phyloP scores from a whole-genome alignment of 371 early-diverging fungal species.

The Mucor velutinosus region DNA sequence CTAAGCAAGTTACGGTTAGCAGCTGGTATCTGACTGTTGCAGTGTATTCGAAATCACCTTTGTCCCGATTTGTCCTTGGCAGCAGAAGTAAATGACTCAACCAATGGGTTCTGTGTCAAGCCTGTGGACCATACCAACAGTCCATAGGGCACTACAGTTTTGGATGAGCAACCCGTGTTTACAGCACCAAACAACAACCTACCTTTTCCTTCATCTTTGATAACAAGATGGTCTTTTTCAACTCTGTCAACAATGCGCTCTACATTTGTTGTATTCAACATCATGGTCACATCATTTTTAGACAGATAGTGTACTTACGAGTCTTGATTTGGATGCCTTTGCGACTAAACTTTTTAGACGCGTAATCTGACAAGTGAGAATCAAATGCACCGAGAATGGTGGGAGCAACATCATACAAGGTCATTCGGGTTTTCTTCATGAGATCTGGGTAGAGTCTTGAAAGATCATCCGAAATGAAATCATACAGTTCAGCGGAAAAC shows the following conservation, averaged over 20 bases:
- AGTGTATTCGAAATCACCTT: slow-evolving; percentile 9
- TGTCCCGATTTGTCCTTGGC: slow-evolving; percentile 39
- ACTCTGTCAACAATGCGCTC: slow-evolving; percentile 55
- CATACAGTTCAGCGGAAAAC: slow-evolving; percentile 78
- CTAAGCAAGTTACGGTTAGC: slow-evolving; percentile 19
- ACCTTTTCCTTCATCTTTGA: slow-evolving; percentile 54
- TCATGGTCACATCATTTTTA: neutral
- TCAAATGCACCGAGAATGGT: slow-evolving; percentile 78
- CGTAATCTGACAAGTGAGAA: slow-evolving; percentile 65
- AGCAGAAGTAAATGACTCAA: slow-evolving; percentile 47
- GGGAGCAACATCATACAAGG: slow-evolving; percentile 75
- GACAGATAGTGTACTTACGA: neutral
- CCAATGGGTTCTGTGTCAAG: slow-evolving; percentile 64
- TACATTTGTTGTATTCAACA: slow-evolving; percentile 19
- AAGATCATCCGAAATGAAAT: slow-evolving; percentile 78
- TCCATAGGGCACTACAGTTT: slow-evolving; percentile 47
- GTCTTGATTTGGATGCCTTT: slow-evolving; percentile 73
- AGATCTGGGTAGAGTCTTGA: slow-evolving; percentile 63
- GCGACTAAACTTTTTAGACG: slow-evolving; percentile 66
- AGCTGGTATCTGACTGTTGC: neutral
- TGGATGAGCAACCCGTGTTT: neutral
- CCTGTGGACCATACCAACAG: slow-evolving; percentile 80
- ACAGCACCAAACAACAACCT: slow-evolving; percentile 3
- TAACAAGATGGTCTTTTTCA: slow-evolving; percentile 38
- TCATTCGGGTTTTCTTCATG: slow-evolving; percentile 64